Percentiles rank a stretch among this genome's conserved stretches.
These are phyloP conservation scores for Backusella circina DNA, from an alignment of 192 early-diverging fungal genomes.

Conservation along the genomic window DNA sequence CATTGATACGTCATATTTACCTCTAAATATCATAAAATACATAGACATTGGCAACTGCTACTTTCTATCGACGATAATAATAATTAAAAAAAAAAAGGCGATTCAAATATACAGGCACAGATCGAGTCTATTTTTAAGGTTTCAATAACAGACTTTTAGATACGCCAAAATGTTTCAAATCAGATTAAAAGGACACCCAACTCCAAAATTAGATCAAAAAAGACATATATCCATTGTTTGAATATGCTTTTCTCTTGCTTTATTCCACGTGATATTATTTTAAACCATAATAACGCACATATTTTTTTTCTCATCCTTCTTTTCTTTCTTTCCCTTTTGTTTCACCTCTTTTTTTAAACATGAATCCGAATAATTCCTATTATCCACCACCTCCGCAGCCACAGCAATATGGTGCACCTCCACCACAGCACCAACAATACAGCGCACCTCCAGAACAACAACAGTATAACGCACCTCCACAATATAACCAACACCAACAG, in stretches of 20 bases:
- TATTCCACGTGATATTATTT: not conserved
- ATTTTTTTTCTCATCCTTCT: not conserved
- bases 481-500: not conserved
- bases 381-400: slow-evolving; percentile 1
- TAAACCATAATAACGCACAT: not conserved
- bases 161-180: not conserved
- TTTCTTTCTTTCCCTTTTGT: not conserved
- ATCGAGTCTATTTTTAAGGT: not conserved
- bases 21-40: not conserved
- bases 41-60: not conserved
- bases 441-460: not conserved
- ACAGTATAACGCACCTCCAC: not conserved
- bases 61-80: not conserved
- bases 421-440: not conserved
- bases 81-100: not conserved
- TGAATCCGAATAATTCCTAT: slow-evolving; percentile 2
- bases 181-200: not conserved
- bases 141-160: not conserved
- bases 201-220: not conserved
- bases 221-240: not conserved
- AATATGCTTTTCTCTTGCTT: not conserved
- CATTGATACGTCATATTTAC: not conserved
- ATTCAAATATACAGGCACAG: not conserved
- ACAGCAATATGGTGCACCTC: not conserved
- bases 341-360: not conserved